Conservation (phyloP, 768 basidiomycete species). For the Calocybe indica region DNA sequence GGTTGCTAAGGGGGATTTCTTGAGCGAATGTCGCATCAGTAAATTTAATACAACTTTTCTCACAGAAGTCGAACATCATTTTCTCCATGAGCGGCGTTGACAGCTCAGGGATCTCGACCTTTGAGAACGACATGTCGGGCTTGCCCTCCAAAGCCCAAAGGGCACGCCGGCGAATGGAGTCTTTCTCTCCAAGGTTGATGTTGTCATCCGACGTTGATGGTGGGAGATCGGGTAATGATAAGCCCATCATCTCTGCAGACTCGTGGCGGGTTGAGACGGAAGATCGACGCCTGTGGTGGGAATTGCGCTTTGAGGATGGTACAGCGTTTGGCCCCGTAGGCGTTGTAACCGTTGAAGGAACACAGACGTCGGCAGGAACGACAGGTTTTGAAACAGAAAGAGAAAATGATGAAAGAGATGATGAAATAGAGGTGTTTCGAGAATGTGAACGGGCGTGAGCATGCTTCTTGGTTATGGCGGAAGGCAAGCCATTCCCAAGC, state of each 20-base stretch:
- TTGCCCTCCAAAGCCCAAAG: slow-evolving; percentile 87
- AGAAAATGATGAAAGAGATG: slow-evolving; percentile 34
- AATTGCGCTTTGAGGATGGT: slow-evolving; percentile 54
- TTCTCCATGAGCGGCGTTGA: slow-evolving; percentile 51
- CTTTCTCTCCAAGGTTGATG: slow-evolving; percentile 63
- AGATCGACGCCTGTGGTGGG: slow-evolving; percentile 80
- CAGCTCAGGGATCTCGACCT: slow-evolving; percentile 82
- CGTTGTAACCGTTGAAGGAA: slow-evolving; percentile 9
- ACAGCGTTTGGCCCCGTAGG: slow-evolving; percentile 15
- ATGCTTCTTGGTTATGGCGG: slow-evolving; percentile 31
- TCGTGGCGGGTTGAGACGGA: slow-evolving; percentile 88
- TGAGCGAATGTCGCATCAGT: slow-evolving; percentile 4
- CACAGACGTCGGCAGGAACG: slow-evolving; percentile 29
- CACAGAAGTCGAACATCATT: slow-evolving; percentile 61
- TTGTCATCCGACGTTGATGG: slow-evolving; percentile 58
- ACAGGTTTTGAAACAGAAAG: slow-evolving; percentile 33
- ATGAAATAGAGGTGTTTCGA: slow-evolving; percentile 55
- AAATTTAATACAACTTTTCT: slow-evolving; percentile 23
- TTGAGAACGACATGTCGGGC: slow-evolving; percentile 60
- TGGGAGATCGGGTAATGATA: slow-evolving; percentile 63
- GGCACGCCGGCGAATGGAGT: slow-evolving; percentile 76
- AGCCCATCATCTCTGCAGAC: slow-evolving; percentile 88
- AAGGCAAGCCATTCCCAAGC: slow-evolving; percentile 47
- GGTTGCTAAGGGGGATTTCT: slow-evolving; percentile 34
- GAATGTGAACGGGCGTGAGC: slow-evolving; percentile 68